phyloP scores from a whole-genome alignment of 1,139 yeast genomes.

The Eremothecium cymbalariae region DNA sequence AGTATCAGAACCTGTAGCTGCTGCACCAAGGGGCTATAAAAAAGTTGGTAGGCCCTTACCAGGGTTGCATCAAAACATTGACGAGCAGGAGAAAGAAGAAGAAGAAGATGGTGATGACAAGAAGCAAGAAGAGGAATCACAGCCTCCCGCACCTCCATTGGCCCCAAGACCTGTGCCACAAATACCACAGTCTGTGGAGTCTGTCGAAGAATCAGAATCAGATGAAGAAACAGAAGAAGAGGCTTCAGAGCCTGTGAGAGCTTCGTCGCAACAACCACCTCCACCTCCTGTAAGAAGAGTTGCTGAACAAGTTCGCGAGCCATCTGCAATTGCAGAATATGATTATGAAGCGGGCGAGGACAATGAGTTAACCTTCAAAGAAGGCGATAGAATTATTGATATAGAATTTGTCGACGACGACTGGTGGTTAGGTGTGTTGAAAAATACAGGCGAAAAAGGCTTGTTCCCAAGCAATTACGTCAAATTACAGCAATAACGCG shows the following conservation, averaged over 20 bases:
- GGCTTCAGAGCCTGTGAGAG: conserved; percentile 11
- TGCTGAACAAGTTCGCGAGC: conserved; percentile 31
- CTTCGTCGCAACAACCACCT: conserved; percentile 22
- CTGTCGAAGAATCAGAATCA: not conserved
- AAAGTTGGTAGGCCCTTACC: conserved; percentile 30
- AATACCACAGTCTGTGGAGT: conserved; percentile 13
- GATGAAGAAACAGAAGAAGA: conserved; percentile 13
- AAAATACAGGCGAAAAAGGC: conserved; percentile 58
- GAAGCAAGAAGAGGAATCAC: conserved; percentile 30
- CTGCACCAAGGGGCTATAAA: conserved; percentile 25
- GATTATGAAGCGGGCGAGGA: conserved; percentile 88
- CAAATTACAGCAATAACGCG: conserved; percentile 32
- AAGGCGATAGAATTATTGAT: conserved; percentile 72
- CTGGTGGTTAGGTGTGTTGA: conserved; percentile 89
- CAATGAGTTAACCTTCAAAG: conserved; percentile 75
- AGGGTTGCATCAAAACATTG: conserved; percentile 21
- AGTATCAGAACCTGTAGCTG: conserved; percentile 27
- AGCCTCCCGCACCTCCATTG: conserved; percentile 23
- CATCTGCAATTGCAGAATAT: conserved; percentile 68
- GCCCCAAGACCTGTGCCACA: conserved; percentile 17
- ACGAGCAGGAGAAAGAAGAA: conserved; percentile 6
- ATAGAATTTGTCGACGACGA: conserved; percentile 88
- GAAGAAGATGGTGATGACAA: conserved; percentile 28
- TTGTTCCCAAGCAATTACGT: conserved; percentile 95
- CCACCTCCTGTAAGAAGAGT: conserved; percentile 31